Percentiles rank a stretch among this genome's conserved stretches.
Evolutionary conservation across 805 yeast species (phyloP).

Genomic region (Kluyveromyces nonfermentans): DNA sequence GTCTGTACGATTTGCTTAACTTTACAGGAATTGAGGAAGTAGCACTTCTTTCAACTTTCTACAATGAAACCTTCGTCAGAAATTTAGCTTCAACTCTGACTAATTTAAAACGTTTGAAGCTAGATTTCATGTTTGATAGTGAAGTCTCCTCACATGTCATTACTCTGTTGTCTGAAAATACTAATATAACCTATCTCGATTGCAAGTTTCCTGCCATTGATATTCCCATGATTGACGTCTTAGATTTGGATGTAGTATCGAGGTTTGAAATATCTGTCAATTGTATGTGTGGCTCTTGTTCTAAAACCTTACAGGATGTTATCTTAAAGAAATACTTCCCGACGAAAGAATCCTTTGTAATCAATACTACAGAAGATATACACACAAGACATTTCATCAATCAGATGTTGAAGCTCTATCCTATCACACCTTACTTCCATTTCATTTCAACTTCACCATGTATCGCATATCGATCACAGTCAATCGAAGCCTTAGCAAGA

Average conservation of each 20-base stretch:
- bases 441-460: conserved; percentile 30
- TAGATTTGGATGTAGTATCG: conserved; percentile 16
- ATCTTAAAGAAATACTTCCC: conserved; percentile 27
- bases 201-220: conserved; percentile 20
- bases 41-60: conserved; percentile 27
- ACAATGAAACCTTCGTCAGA: conserved; percentile 18
- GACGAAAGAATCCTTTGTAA: conserved; percentile 14
- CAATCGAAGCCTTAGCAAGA: conserved; percentile 18
- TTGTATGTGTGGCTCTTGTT: conserved; percentile 24
- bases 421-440: conserved; percentile 31
- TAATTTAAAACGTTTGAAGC: conserved; percentile 23
- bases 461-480: conserved; percentile 28
- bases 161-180: conserved; percentile 17
- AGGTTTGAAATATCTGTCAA: conserved; percentile 12
- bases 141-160: conserved; percentile 13
- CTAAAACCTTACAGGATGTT: conserved; percentile 19
- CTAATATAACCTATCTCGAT: conserved; percentile 28
- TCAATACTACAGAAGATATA: conserved; percentile 16
- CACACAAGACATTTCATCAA: conserved; percentile 23
- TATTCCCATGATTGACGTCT: conserved; percentile 12
- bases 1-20: conserved; percentile 21
- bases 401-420: conserved; percentile 24
- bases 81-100: conserved; percentile 19
- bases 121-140: conserved; percentile 28
- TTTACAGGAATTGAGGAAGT: conserved; percentile 27